phyloP scores from a whole-genome alignment of 805 yeast species.

The Kodamaea laetipori region DNA sequence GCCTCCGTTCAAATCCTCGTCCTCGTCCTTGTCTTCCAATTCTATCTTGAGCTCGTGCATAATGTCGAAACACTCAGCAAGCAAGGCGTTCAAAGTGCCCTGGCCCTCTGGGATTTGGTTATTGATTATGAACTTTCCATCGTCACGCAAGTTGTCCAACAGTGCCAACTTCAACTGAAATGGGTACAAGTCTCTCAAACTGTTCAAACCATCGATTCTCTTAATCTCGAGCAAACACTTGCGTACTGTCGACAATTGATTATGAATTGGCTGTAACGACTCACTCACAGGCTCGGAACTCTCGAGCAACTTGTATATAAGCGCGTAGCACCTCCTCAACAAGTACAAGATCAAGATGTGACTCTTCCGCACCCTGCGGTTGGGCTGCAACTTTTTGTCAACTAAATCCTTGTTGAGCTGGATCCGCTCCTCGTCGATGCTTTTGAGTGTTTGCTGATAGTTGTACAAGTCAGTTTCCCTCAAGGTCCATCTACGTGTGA shows the following conservation, averaged over 20 bases:
- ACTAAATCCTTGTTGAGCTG: constrained; percentile 28
- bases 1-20: constrained; percentile 19
- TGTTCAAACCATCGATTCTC: constrained; percentile 88
- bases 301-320: constrained; percentile 84
- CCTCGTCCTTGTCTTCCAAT: constrained; percentile 62
- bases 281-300: constrained; percentile 95
- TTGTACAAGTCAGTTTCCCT: constrained; percentile 91
- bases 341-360: constrained; percentile 66
- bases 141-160: constrained; percentile 80
- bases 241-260: constrained; percentile 89
- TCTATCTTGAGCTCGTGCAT: constrained; percentile 88
- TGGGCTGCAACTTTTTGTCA: constrained; percentile 17
- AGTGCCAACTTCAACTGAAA: constrained; percentile 93
- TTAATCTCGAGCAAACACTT: constrained; percentile 87
- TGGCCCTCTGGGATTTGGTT: constrained; percentile 97
- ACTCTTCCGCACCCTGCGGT: constrained; percentile 33
- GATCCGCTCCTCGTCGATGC: constrained; percentile 71
- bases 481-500: constrained; percentile 96
- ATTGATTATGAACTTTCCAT: constrained; percentile 89
- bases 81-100: constrained; percentile 86
- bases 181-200: constrained; percentile 89
- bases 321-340: constrained; percentile 86
- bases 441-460: constrained; percentile 73
- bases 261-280: constrained; percentile 88
- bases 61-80: constrained; percentile 94